A percentile compares a stretch with the other conserved stretches of the same genome.
Conservation (phyloP, 345 rosid species). For the Hibiscus trionum region DNA sequence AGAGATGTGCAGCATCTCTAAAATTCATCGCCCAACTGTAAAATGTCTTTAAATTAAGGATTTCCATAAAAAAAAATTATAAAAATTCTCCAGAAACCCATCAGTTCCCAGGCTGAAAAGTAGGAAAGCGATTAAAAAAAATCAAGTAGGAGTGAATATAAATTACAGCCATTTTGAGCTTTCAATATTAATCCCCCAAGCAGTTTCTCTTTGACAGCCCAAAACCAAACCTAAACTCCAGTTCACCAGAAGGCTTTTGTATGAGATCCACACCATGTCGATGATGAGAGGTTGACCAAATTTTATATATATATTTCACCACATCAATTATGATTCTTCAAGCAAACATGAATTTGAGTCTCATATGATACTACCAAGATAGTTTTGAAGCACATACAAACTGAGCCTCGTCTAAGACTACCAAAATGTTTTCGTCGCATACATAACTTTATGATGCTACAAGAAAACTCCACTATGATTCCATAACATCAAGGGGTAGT, state of each 20-base stretch:
- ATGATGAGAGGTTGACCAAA: background rate
- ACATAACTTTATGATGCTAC: background rate
- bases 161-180: background rate
- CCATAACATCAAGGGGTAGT: background rate
- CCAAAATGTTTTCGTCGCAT: background rate
- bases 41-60: background rate
- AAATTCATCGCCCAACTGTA: background rate
- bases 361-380: background rate
- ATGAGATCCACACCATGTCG: background rate
- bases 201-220: background rate
- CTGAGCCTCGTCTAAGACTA: background rate
- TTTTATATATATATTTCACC: background rate
- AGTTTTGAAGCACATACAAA: background rate
- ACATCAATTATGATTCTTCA: background rate
- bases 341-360: background rate
- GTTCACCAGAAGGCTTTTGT: background rate
- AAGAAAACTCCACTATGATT: too few species aligned
- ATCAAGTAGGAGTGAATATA: background rate
- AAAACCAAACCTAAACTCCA: background rate
- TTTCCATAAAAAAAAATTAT: too few species aligned
- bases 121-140: background rate
- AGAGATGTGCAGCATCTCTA: background rate
- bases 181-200: background rate
- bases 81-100: too few species aligned
- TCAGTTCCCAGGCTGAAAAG: background rate